phyloP scores from a whole-genome alignment of 306 rosid genomes.

The Castanopsis chinensis region DNA sequence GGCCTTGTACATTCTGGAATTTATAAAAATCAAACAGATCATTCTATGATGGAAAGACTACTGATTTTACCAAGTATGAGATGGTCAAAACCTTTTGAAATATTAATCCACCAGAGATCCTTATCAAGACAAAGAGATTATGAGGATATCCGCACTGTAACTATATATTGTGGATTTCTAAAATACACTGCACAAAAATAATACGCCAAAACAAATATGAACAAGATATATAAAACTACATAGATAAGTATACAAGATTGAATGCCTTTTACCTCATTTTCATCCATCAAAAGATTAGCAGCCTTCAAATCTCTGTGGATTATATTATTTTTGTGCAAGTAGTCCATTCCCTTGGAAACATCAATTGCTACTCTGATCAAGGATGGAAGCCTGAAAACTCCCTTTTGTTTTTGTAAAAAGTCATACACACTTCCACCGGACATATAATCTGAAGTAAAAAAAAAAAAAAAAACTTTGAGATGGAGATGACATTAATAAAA shows the following conservation, averaged over 20 bases:
- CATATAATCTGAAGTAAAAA: constrained; percentile 74
- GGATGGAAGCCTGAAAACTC: constrained; percentile 85
- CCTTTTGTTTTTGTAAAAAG: constrained; percentile 92
- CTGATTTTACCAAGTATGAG: not conserved
- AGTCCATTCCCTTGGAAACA: constrained; percentile 96
- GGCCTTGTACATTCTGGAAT: not conserved
- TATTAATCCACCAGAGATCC: not conserved
- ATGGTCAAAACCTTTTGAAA: not conserved
- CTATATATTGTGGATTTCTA: not conserved
- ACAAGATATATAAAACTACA: not conserved
- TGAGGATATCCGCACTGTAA: not conserved
- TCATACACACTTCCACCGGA: constrained; percentile 89
- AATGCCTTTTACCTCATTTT: constrained; percentile 67
- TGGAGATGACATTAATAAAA: not conserved
- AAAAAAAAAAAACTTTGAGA: constrained; percentile 7
- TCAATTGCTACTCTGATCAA: constrained; percentile 88
- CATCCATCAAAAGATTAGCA: constrained; percentile 99
- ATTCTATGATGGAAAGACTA: not conserved
- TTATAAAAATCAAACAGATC: not conserved
- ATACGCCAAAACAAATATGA: not conserved
- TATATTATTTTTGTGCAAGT: constrained; percentile 96
- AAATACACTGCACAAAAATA: not conserved
- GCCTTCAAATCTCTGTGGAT: constrained; percentile 99
- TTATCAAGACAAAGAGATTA: not conserved
- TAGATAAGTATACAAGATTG: not conserved